phyloP scores from a whole-genome alignment of 257 asterid genomes.

The Ballota nigra region DNA sequence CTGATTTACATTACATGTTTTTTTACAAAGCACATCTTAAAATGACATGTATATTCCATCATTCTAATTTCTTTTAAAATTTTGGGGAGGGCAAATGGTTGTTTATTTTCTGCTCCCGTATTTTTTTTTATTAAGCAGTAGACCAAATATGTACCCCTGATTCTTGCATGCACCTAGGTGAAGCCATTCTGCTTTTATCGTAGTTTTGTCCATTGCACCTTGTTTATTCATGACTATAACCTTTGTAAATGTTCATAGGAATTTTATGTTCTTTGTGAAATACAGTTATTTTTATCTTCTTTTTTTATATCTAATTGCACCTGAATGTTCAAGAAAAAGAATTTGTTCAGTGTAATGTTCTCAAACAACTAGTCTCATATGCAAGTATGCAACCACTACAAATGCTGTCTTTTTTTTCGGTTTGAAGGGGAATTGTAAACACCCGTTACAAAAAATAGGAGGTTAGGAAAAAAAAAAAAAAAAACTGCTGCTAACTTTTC shows the following conservation, averaged over 20 bases:
- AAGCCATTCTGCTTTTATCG: background rate
- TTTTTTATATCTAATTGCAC: background rate
- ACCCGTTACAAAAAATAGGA: too few species aligned
- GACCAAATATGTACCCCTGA: constrained; percentile 1
- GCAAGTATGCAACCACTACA: background rate
- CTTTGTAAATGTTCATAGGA: background rate
- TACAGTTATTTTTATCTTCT: background rate
- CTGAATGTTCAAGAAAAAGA: background rate
- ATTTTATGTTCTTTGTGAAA: constrained; percentile 4
- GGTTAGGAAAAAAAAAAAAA: too few species aligned
- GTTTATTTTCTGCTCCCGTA: background rate
- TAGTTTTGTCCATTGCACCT: background rate
- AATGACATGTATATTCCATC: constrained; percentile 1
- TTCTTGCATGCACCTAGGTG: constrained; percentile 10
- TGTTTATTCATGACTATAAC: background rate
- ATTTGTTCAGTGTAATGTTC: background rate
- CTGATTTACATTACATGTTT: background rate
- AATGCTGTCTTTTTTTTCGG: background rate
- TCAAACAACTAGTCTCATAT: constrained; percentile 5
- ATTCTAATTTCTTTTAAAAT: background rate
- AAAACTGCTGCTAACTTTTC: too few species aligned
- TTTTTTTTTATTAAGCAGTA: background rate
- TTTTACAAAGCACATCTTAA: background rate
- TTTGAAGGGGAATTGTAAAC: constrained; percentile 14
- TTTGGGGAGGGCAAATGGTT: background rate